Conservation (phyloP, 2,329 filamentous ascomycete genomes). For the Alternaria sp. region DNA sequence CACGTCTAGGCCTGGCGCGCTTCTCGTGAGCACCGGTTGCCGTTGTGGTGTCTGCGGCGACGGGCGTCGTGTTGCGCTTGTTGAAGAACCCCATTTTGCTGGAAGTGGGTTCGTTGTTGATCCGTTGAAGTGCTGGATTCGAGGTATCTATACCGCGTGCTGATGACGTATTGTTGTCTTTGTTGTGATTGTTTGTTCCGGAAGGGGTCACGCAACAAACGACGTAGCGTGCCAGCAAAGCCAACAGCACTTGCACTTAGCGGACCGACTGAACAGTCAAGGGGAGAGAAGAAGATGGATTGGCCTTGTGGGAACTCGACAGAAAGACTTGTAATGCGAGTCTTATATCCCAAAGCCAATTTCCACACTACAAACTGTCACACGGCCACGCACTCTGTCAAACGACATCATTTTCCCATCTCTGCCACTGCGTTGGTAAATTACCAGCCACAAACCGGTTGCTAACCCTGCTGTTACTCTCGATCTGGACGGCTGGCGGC, state of each 20-base stretch:
- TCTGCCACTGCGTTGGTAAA: slow-evolving; percentile 16
- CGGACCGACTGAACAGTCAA: background rate
- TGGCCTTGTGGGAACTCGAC: background rate
- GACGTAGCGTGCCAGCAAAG: slow-evolving; percentile 4
- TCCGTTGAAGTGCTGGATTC: background rate
- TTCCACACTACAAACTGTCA: background rate
- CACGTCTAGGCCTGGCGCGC: slow-evolving; percentile 23
- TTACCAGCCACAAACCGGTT: slow-evolving; percentile 39
- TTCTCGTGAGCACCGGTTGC: slow-evolving; percentile 40
- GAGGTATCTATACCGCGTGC: slow-evolving; percentile 1
- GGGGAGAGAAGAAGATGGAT: background rate
- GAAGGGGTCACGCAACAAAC: slow-evolving; percentile 3
- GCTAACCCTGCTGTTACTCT: slow-evolving; percentile 21
- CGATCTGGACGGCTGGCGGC: background rate
- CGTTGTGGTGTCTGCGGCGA: slow-evolving; percentile 44
- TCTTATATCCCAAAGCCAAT: slow-evolving; percentile 5
- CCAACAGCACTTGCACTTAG: background rate
- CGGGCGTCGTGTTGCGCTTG: slow-evolving; percentile 39
- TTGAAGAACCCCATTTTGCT: slow-evolving; percentile 48
- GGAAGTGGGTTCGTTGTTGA: slow-evolving; percentile 1
- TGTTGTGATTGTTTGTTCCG: background rate
- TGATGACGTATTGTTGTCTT: slow-evolving; percentile 9
- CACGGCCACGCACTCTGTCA: background rate
- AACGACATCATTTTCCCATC: slow-evolving; percentile 24
- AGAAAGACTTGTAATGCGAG: background rate